A percentile compares a stretch with the other conserved stretches of the same genome.
phyloP scores from a whole-genome alignment of 805 yeast genomes.

The Sugiyamaella smithiae region DNA sequence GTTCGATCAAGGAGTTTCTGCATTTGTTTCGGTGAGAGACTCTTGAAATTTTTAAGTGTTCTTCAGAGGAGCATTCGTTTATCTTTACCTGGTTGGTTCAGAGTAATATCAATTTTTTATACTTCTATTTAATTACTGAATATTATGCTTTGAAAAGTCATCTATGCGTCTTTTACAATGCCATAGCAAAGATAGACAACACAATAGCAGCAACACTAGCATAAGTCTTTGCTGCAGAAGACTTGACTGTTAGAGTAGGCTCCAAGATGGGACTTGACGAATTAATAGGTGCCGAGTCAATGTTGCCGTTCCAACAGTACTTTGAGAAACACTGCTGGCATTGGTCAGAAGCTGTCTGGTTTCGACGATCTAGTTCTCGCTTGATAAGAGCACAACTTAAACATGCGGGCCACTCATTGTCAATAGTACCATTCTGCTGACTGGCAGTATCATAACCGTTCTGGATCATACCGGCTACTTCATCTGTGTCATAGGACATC shows the following conservation, averaged over 20 bases:
- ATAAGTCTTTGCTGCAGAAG: neutral
- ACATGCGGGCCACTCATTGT: conserved; percentile 67
- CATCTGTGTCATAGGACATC: conserved; percentile 57
- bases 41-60: neutral
- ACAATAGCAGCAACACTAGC: neutral
- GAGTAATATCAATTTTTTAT: too few species aligned
- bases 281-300: conserved; percentile 16
- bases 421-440: conserved; percentile 63
- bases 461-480: conserved; percentile 55
- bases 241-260: conserved; percentile 17
- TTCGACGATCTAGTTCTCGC: conserved; percentile 69
- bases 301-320: conserved; percentile 72
- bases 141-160: too few species aligned
- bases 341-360: conserved; percentile 56
- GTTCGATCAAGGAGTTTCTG: conserved; percentile 57
- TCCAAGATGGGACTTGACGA: conserved; percentile 13
- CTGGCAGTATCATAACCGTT: conserved; percentile 76
- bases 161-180: too few species aligned
- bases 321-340: conserved; percentile 67
- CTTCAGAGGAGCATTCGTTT: neutral
- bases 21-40: conserved; percentile 28
- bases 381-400: conserved; percentile 80
- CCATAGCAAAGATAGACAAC: neutral
- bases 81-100: too few species aligned
- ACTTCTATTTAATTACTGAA: too few species aligned